Conservation (phyloP, 164 flowering plant species). For the Annona squamosa region DNA sequence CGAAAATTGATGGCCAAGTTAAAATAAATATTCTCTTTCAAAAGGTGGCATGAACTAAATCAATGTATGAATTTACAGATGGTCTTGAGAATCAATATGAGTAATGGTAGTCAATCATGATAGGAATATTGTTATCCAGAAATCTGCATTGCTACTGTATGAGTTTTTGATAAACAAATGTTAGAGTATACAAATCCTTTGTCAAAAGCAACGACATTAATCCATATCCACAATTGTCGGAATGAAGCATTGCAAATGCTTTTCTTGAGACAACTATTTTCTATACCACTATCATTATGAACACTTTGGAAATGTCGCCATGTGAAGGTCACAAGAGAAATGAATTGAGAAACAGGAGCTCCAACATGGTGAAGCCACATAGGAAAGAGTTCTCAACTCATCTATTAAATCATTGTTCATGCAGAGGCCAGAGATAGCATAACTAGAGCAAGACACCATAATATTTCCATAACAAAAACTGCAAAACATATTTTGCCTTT, state of each 20-base stretch:
- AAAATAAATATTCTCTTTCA: background rate
- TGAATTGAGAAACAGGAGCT: conserved; percentile 32
- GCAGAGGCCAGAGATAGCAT: conserved; percentile 1
- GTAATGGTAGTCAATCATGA: background rate
- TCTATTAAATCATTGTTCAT: background rate
- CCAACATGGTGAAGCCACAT: conserved; percentile 74
- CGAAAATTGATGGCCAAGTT: conserved; percentile 11
- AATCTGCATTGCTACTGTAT: conserved; percentile 18
- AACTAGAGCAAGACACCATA: conserved; percentile 44
- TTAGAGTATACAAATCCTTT: conserved; percentile 66
- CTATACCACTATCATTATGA: conserved; percentile 11
- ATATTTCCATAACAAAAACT: conserved; percentile 58
- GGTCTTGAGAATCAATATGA: background rate
- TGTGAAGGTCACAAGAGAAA: conserved; percentile 86
- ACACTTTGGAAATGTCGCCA: conserved; percentile 46
- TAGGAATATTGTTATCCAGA: background rate
- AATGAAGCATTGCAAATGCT: conserved; percentile 16
- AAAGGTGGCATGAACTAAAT: background rate
- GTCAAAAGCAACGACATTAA: conserved; percentile 65
- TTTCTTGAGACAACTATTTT: conserved; percentile 4
- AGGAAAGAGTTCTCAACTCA: background rate
- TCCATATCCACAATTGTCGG: conserved; percentile 79
- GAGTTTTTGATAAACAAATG: conserved; percentile 51
- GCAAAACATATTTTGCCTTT: conserved; percentile 25
- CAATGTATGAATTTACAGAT: background rate